These are phyloP conservation scores for Fragaria iinumae DNA, from an alignment of 306 rosid genomes.

Conservation along the genomic window DNA sequence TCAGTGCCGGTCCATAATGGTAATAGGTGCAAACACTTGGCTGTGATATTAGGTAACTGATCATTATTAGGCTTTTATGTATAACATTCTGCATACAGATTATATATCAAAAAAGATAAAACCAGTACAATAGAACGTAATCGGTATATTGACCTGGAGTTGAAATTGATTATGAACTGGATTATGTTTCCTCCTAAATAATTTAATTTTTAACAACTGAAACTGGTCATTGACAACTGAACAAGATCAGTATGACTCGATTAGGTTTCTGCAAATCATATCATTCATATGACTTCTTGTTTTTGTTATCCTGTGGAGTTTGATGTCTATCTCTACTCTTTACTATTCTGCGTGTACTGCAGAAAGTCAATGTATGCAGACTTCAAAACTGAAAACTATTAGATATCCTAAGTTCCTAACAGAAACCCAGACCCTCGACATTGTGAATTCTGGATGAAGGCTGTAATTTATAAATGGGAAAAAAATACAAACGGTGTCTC, in stretches of 20 bases:
- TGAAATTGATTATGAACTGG: background rate
- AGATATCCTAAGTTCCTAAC: background rate
- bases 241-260: background rate
- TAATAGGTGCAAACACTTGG: slow-evolving; percentile 52
- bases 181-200: too few relatives aligned
- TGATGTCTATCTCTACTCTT: background rate
- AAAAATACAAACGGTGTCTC: too few relatives aligned
- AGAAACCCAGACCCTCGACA: background rate
- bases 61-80: background rate
- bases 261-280: too few relatives aligned
- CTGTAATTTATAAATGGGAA: too few relatives aligned
- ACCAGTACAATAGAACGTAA: background rate
- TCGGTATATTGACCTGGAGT: background rate
- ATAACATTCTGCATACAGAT: background rate
- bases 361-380: too few relatives aligned
- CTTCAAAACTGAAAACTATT: too few relatives aligned
- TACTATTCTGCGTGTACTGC: too few relatives aligned
- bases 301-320: background rate
- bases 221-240: background rate
- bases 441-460: too few relatives aligned
- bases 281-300: too few relatives aligned
- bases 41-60: slow-evolving; percentile 34
- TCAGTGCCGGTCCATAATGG: slow-evolving; percentile 49
- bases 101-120: background rate
- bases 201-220: too few relatives aligned